Evolutionary conservation across 164 flowering plant genomes (phyloP).

Genomic region (Liquidambar formosana): DNA sequence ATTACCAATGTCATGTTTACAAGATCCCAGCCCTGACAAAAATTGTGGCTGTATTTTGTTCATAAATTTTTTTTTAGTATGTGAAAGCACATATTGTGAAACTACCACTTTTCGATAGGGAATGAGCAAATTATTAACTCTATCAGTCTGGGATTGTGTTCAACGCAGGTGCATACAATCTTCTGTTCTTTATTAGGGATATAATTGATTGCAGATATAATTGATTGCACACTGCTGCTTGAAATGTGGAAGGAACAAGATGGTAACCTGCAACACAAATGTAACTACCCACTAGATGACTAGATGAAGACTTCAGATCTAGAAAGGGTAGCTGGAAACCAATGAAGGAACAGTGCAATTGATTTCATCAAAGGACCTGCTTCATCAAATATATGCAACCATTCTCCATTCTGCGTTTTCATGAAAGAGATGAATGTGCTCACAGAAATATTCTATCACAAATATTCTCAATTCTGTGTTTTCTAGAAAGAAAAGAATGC

Average conservation of each 20-base stretch:
- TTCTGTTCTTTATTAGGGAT: background rate
- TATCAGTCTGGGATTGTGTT: no score
- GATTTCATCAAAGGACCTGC: conserved; percentile 16
- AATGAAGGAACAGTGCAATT: background rate
- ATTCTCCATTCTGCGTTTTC: background rate
- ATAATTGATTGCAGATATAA: no score
- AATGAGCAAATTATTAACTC: no score
- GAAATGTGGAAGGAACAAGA: background rate
- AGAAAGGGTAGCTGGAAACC: conserved; percentile 1
- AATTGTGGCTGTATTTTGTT: no score
- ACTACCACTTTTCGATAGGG: no score
- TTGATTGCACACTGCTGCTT: background rate
- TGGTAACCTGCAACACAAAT: background rate
- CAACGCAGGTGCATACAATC: background rate
- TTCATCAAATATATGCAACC: background rate
- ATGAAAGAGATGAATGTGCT: background rate
- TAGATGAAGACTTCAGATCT: background rate
- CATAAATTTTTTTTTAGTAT: no score
- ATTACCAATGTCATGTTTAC: no score
- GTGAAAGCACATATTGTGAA: no score
- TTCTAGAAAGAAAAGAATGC: no score
- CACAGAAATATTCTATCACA: no score
- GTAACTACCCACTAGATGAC: background rate
- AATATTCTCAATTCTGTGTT: no score
- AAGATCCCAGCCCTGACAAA: no score